A percentile compares a stretch with the other conserved stretches of the same genome.
Evolutionary conservation across 2,329 filamentous ascomycete species (phyloP).

Genomic region (Trichoderma atrobrunneum): DNA sequence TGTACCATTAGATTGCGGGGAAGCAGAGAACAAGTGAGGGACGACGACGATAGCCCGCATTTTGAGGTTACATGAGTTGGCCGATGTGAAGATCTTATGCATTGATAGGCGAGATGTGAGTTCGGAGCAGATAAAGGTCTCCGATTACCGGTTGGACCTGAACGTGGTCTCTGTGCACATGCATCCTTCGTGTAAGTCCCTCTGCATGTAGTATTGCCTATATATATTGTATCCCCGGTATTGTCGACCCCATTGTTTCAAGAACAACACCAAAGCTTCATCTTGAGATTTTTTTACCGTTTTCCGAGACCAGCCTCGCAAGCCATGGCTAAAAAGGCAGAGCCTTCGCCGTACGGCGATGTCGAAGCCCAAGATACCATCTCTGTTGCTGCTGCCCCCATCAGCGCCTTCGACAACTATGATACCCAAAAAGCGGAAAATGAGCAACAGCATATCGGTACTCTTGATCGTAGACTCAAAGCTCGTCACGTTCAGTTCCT

Average conservation of each 20-base stretch:
- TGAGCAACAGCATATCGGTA: constrained; percentile 34
- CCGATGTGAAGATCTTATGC: background rate
- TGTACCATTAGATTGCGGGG: background rate
- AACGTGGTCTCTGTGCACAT: background rate
- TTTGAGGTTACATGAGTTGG: constrained; percentile 12
- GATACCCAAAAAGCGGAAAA: constrained; percentile 3
- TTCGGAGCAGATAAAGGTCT: background rate
- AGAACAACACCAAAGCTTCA: background rate
- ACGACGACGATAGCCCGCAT: background rate
- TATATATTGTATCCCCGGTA: background rate
- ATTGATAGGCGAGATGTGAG: background rate
- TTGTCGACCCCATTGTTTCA: background rate
- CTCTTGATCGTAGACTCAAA: constrained; percentile 38
- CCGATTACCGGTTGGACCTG: background rate
- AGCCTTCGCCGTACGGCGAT: constrained; percentile 1
- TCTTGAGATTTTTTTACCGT: background rate
- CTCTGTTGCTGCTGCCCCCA: constrained; percentile 1
- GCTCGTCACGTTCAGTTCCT: constrained; percentile 43
- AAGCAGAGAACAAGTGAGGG: background rate
- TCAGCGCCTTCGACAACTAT: background rate
- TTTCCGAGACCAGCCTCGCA: background rate
- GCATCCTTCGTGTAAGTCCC: background rate
- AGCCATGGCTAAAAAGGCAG: constrained; percentile 3
- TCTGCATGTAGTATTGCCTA: background rate
- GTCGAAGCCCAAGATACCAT: constrained; percentile 15